Base-by-base conservation (phyloP, 306 rosid species). In the Sophora flavescens region DNA sequence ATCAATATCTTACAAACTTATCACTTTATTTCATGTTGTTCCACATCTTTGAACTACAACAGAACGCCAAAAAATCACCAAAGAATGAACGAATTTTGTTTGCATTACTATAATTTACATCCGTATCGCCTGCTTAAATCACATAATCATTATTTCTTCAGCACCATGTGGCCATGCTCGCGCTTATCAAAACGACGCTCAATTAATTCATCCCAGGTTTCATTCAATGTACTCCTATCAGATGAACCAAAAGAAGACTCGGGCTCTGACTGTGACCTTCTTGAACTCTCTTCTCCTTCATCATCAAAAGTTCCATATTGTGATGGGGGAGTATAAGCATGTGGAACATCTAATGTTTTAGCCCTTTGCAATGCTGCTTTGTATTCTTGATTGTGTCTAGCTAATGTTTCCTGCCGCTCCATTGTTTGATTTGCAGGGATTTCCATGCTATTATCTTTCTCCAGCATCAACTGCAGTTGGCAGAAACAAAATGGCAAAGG, bases 321-420 rank as follows among this genome's bases (percentile, higher is more conserved):
- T 15, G 90, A 89, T 45, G 93, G 88, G 26, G 89, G 88, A n/a
- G 86, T 35, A 76, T 66, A 88, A 6, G 96, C 97, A 67, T 92
- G 96, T 14, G 96, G 98, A 81, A 94, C 93, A 7, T 85, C 69
- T 61, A 94, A 68, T 36, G 95, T 89, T 64, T 87, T 92, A 4
- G 98, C 98, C 81, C 96, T 91, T 75, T 90, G 91, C 62, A 94
- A 77, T 71, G 98, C 98, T 63, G 91, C 97, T 71, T 66, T 89
- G 84, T 94, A 83, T 80, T 94, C 98, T 67, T 90, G 80, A 10
- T 33, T 65, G 78, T 90, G 97, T 71, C 87, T 88, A 1, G 72
- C 78, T 64, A 92, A 36, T 6, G 93, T 90, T 82, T 90, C 81
- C 63, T 90, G 93, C 59, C 95, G 81, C 85, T 90, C 93, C 97